Conservation (phyloP, 2,329 filamentous ascomycete genomes). For the Penicillium concentricum region DNA sequence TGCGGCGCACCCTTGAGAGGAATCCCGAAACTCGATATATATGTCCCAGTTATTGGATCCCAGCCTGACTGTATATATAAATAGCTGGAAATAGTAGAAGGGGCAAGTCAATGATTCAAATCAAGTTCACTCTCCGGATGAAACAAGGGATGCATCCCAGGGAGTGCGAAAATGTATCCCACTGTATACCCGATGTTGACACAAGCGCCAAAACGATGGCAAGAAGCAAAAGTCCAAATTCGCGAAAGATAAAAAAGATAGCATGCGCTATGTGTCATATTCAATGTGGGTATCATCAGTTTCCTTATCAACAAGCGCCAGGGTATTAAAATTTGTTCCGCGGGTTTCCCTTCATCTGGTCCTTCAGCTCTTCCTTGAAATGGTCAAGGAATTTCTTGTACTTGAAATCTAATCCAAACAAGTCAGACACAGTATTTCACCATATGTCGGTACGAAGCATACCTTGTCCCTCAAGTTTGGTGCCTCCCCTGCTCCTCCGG, state of each 20-base stretch:
- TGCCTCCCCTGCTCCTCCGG: slow-evolving; percentile 46
- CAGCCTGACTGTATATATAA: neutral
- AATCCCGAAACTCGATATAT: neutral
- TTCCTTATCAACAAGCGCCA: slow-evolving; percentile 10
- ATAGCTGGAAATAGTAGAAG: slow-evolving; percentile 12
- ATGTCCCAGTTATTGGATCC: slow-evolving; percentile 5
- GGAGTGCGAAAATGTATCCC: slow-evolving; percentile 19
- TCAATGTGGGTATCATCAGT: slow-evolving; percentile 9
- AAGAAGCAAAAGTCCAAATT: neutral
- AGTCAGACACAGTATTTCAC: slow-evolving; percentile 3
- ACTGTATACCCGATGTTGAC: slow-evolving; percentile 22
- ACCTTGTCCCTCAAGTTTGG: slow-evolving; percentile 40
- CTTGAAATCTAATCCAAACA: slow-evolving; percentile 21
- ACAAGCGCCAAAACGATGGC: neutral
- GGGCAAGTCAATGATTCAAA: neutral
- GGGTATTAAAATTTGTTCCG: slow-evolving; percentile 29
- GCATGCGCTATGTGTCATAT: neutral
- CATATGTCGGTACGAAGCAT: slow-evolving; percentile 3
- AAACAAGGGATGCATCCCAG: slow-evolving; percentile 26
- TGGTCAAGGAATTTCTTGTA: slow-evolving; percentile 36
- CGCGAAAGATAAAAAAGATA: neutral
- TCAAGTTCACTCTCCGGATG: slow-evolving; percentile 24
- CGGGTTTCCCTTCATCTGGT: slow-evolving; percentile 41
- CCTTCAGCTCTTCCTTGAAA: slow-evolving; percentile 46
- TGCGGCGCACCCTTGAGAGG: neutral